Base-by-base conservation (phyloP, 495 filamentous ascomycete genomes). In the Hypoxylon perforatum region DNA sequence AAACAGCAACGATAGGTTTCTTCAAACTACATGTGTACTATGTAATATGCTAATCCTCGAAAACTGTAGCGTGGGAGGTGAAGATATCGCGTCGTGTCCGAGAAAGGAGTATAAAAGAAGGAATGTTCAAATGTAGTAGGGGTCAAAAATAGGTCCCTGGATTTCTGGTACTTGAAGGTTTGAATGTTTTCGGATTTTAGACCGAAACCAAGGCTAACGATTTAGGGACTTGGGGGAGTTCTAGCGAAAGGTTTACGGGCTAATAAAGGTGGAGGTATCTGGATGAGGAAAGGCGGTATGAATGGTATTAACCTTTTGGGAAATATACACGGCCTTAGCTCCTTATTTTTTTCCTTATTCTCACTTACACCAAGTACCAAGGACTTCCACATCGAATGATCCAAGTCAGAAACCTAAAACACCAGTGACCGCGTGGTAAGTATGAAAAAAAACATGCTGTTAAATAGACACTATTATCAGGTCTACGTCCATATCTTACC, bases 201-300 rank as follows among this genome's bases (percentile, higher is more conserved):
- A 57, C 39, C 46, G 18, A 39, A 33, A 62, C 46, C 50, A 63
- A 33, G 11, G 2, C 30, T 33, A 33, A 33, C 30, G 30, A 33
- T 33, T 33, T 5, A 10, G 30, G 30, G 30, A 33, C 30, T 41
- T 48, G 41, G 23, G n/a, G 44, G 33, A 64, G 15, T 44, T 23
- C 12, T 33, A 33, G 19, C 8, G 36, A 59, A 56, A 55, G 59
- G 55, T 59, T 59, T 59, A 63, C 65, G 44, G 48, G 53, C 48
- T 46, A 59, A 63, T 45, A 25, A 38, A 38, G 45, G 65, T 68
- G 65, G 60, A 38, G 55, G 54, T 38, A 4, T 5, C 65, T 55
- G 42, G 42, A 63, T 68, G 33, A 55, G 60, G 65, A 47, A 64
- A 63, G 55, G 60, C 48, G 23, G 17, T 33, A 6, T 48, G 50